Base-by-base conservation (phyloP, 495 filamentous ascomycete genomes). In the Rostrohypoxylon terebratum region DNA sequence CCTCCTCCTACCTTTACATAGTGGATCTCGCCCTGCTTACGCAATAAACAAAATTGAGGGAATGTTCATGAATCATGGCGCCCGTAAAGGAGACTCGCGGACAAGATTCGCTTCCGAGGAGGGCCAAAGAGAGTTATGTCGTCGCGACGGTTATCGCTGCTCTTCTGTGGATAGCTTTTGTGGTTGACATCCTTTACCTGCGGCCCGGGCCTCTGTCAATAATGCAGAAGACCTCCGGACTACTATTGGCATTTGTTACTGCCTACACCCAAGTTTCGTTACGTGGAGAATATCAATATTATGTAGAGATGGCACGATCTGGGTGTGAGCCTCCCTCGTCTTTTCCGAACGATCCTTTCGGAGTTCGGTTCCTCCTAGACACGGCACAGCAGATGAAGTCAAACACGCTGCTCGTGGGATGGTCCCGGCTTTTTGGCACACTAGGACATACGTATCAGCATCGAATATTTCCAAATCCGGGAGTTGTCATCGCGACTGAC, bases 401-500 rank as follows among this genome's bases (percentile, higher is more conserved):
- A 8, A 65, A 80, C 63, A 69, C 25, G 2, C 53, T 84, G 47
- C 65, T 80, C 28, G 36, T 75, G 2, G 51, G 73, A 5, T 77
- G 77, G 48, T 33, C 28, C 4, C 34, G 45, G 1, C 59, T 68
- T 1, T 79, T 82, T 36, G 57, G 47, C 9, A 20, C 23, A 1
- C 40, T 74, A 23, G 82, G 79, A 0, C 72, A 76, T 9, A 85
- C 83, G 1, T 75, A 77, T 68, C 71, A 72, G 34, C 71, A 64
- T 53, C 61, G 72, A 13, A n/a, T 71, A 0, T 76, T 84, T 4
- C 71, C 71, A 0, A 71, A 60, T 3, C 72, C 77, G 33, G 42
- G 18, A 2, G 71, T 71, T 47, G 36, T 72, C 1, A 71, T 90
- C 40, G 77, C 83, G 18, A 94, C 93, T 0, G 83, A 81, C 51